phyloP scores from a whole-genome alignment of 345 rosid species.

The Pugionium dolabratum region DNA sequence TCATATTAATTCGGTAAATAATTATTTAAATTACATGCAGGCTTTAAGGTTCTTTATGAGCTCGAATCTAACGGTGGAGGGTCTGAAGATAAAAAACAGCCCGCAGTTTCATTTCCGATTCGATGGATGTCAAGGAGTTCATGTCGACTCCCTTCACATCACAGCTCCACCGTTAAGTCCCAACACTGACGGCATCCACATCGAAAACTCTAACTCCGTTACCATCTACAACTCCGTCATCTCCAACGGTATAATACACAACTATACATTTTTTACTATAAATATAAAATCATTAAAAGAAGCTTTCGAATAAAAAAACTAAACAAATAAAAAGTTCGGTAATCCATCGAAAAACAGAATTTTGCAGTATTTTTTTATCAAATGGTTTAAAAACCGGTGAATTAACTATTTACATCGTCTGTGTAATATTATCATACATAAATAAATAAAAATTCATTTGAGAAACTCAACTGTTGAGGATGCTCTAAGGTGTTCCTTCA shows the following conservation, averaged over 20 bases:
- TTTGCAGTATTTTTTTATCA: neutral
- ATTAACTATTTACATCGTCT: neutral
- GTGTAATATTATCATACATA: neutral
- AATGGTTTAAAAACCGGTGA: neutral
- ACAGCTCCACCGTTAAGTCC: constrained; percentile 82
- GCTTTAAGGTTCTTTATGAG: constrained; percentile 63
- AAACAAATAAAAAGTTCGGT: neutral
- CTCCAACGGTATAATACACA: constrained; percentile 62
- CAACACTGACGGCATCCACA: constrained; percentile 91
- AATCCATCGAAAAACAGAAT: neutral
- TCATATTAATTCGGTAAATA: neutral
- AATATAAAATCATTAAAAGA: neutral
- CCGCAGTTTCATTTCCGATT: constrained; percentile 83
- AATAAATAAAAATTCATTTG: neutral
- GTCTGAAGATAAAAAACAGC: constrained; percentile 64
- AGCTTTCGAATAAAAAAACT: neutral
- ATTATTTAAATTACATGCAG: constrained; percentile 38
- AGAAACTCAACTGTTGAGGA: too few relatives aligned
- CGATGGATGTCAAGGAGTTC: constrained; percentile 55
- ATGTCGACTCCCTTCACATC: constrained; percentile 54
- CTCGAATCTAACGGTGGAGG: constrained; percentile 70
- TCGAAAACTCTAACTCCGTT: constrained; percentile 61
- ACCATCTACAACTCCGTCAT: constrained; percentile 72
- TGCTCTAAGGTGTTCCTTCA: constrained; percentile 1
- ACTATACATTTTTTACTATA: neutral